A percentile compares a stretch with the other conserved stretches of the same genome.
These are phyloP conservation scores for Blastomyces gilchristii DNA, from an alignment of 2,329 filamentous ascomycete species.

Conservation along the genomic window DNA sequence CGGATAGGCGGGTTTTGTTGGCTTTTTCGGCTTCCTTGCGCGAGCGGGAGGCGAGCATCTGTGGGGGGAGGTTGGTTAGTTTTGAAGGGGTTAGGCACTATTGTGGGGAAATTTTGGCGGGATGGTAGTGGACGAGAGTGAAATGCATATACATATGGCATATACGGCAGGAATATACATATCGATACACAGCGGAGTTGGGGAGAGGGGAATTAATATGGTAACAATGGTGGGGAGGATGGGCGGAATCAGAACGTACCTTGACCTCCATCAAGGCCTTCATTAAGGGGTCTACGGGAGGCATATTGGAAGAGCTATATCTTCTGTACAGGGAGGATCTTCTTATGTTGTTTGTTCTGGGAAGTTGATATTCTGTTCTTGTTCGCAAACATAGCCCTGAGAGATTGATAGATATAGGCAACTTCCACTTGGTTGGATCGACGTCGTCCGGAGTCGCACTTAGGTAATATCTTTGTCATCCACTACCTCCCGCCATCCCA, in stretches of 20 bases:
- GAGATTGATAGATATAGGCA: neutral
- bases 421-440: neutral
- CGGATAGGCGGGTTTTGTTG: constrained; percentile 37
- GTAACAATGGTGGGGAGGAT: too few species aligned
- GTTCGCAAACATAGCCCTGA: neutral
- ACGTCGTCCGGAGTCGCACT: neutral
- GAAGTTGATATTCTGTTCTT: neutral
- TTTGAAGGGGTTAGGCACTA: too few species aligned
- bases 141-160: constrained; percentile 9
- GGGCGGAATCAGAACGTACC: constrained; percentile 2
- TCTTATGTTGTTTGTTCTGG: neutral
- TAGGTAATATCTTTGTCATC: neutral
- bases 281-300: constrained; percentile 6
- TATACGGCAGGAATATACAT: neutral
- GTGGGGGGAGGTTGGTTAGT: too few species aligned
- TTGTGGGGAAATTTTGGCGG: neutral
- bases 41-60: constrained; percentile 40
- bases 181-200: neutral
- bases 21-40: constrained; percentile 40
- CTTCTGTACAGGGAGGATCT: neutral
- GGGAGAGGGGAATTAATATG: too few species aligned
- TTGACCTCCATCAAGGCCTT: constrained; percentile 9
- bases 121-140: neutral
- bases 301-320: neutral
- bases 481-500: too few species aligned